These are phyloP conservation scores for Phalaenopsis aphrodite DNA, from an alignment of 106 monocot species.

Conservation along the genomic window DNA sequence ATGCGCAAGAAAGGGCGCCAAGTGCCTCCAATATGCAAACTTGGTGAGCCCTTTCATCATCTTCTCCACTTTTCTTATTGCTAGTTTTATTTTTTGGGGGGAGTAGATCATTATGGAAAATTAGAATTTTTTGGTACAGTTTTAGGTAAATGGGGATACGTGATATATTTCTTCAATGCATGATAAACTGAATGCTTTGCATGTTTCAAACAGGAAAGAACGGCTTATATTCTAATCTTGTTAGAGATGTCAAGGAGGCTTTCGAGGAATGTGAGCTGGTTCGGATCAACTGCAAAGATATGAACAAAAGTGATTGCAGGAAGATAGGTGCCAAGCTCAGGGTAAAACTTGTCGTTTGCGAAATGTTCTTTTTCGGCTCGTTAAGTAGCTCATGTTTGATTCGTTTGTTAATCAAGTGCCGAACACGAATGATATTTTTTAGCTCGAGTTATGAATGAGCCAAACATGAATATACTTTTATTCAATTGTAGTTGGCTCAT, in stretches of 20 bases:
- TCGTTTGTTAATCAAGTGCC: too few species aligned
- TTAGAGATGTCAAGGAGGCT: slow-evolving; percentile 65
- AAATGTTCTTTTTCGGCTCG: too few species aligned
- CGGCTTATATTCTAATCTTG: slow-evolving; percentile 72
- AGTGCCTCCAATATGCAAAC: slow-evolving; percentile 75
- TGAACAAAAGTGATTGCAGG: slow-evolving; percentile 81
- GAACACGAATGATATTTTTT: too few species aligned
- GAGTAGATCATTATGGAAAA: background rate
- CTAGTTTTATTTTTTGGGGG: background rate
- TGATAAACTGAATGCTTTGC: slow-evolving; percentile 2
- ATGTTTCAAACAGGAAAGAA: slow-evolving; percentile 61
- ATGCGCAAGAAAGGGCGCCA: slow-evolving; percentile 77
- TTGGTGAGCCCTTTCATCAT: slow-evolving; percentile 39
- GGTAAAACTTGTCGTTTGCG: slow-evolving; percentile 20
- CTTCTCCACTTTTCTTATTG: background rate
- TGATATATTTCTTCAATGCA: background rate
- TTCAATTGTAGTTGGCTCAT: too few species aligned
- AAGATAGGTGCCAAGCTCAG: slow-evolving; percentile 93
- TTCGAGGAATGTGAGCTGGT: slow-evolving; percentile 92
- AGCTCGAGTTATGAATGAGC: too few species aligned
- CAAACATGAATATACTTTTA: too few species aligned
- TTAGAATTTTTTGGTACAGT: background rate
- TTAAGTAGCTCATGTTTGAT: too few species aligned
- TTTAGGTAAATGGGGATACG: too few species aligned
- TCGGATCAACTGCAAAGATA: slow-evolving; percentile 54